Evolutionary conservation across 2,329 filamentous ascomycete species (phyloP), one percentile per base, ranked within the genome.

Genomic region (Botrytis fragariae): DNA sequence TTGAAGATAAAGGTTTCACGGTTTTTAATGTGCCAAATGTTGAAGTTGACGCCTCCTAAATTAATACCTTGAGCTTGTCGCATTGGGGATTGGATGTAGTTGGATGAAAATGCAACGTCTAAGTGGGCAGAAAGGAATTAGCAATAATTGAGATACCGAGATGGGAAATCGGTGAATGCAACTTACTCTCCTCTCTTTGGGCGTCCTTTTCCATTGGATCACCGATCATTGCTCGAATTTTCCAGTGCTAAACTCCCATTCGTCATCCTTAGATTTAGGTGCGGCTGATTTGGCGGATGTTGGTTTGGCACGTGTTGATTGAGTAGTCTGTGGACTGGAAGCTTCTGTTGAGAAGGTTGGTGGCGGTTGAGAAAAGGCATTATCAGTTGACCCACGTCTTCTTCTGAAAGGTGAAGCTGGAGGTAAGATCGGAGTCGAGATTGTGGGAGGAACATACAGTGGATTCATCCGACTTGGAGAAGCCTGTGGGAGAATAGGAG

Each of bases 91-190:
- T 25, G 35, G 29, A 79, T 69, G 48, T 78, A 77, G 7, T 69
- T 29, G 7, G 76, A 54, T 16, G 78, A 78, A 54, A 76, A 79
- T 4, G 78, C 78, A 20, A 79, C 61, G 12, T 78, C 78, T 79
- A n/a, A 29, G 9, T 9, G 5, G 29, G 25, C 7, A 8, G 44
- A 57, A 3, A 18, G 1, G 4, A 6, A 32, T 62, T 35, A 64
- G 74, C 48, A 70, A 20, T 20, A 54, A 37, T 69, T 22, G 42
- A 32, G 51, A 18, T 18, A 57, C 32, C 3, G 3, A 39, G 25
- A n/a, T 44, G 10, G 20, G 35, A 59, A 22, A 18, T 39, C 10
- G 22, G 32, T 69, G 12, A 14, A 14, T 37, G 35, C 18, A 20
- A 76, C 74, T 72, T 74, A 79, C 78, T 78, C 57, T 78, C 77